Conservation (phyloP, 176 grass and related monocot genomes). For the Carex pumila region DNA sequence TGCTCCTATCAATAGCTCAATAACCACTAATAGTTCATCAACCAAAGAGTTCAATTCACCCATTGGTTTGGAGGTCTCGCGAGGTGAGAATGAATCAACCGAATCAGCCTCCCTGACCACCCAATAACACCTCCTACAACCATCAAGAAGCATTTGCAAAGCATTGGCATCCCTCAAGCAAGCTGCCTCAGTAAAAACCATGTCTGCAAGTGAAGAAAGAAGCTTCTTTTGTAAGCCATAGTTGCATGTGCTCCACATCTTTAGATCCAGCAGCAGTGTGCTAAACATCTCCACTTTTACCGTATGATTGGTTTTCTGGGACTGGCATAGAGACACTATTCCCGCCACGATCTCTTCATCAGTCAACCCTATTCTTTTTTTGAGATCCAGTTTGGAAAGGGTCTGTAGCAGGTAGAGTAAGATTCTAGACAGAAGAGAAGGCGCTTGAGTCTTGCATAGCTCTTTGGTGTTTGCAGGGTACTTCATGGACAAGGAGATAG, state of each 20-base stretch:
- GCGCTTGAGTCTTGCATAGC: constrained; percentile 65
- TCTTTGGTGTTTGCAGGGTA: constrained; percentile 96
- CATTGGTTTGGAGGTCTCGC: constrained; percentile 48
- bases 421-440: constrained; percentile 79
- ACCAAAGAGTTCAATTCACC: constrained; percentile 89
- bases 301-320: constrained; percentile 67
- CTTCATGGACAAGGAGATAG: constrained; percentile 80
- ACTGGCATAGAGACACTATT: constrained; percentile 87
- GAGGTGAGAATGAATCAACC: constrained; percentile 49
- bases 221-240: constrained; percentile 98
- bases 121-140: constrained; percentile 98
- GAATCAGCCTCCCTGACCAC: constrained; percentile 65
- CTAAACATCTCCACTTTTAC: constrained; percentile 92
- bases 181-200: constrained; percentile 82
- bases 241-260: constrained; percentile 89
- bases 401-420: constrained; percentile 67
- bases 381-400: constrained; percentile 46
- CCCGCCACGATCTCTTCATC: constrained; percentile 84
- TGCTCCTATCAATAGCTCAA: constrained; percentile 87
- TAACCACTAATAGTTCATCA: constrained; percentile 95
- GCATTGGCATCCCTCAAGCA: constrained; percentile 90
- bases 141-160: constrained; percentile 97
- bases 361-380: constrained; percentile 38
- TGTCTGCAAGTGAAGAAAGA: constrained; percentile 96
- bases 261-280: constrained; percentile 84